These are phyloP conservation scores for Ampelomyces quisqualis DNA, from an alignment of 2,329 filamentous ascomycete species.

Conservation along the genomic window DNA sequence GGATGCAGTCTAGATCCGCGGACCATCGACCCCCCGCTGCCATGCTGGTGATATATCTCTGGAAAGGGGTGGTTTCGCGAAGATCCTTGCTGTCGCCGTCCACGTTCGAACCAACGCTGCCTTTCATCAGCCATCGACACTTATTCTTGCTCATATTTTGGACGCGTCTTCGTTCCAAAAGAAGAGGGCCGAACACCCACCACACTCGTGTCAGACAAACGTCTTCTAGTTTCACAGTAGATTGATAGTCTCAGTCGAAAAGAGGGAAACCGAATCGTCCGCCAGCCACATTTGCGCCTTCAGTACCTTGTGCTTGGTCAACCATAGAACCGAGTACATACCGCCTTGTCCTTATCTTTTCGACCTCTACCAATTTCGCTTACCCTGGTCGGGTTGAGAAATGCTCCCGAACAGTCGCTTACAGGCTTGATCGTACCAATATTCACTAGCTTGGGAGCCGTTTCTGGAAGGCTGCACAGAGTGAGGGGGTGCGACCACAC, in stretches of 20 bases:
- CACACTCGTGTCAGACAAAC: neutral
- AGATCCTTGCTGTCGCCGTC: conserved; percentile 13
- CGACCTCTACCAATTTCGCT: conserved; percentile 2
- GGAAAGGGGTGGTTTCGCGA: conserved; percentile 30
- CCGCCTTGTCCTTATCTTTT: no score
- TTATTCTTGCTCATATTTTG: neutral
- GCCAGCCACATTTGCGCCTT: neutral
- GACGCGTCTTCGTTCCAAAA: no score
- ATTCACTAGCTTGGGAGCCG: conserved; percentile 9
- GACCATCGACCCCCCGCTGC: conserved; percentile 22
- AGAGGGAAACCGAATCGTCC: neutral
- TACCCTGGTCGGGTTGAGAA: conserved; percentile 2
- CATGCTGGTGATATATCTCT: conserved; percentile 14
- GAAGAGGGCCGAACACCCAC: neutral
- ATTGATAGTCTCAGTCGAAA: neutral
- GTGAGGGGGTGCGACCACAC: conserved; percentile 15
- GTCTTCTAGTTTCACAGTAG: neutral
- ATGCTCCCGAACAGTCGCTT: conserved; percentile 1
- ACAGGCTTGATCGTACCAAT: conserved; percentile 2
- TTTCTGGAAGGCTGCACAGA: conserved; percentile 33
- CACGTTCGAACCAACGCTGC: conserved; percentile 3
- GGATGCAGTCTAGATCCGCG: conserved; percentile 22
- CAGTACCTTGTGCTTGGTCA: no score
- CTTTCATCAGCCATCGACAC: no score
- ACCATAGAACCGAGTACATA: no score